Evolutionary conservation across 2,329 filamentous ascomycete species (phyloP), one percentile per base, ranked within the genome.

Genomic region (Cordyceps sp.): DNA sequence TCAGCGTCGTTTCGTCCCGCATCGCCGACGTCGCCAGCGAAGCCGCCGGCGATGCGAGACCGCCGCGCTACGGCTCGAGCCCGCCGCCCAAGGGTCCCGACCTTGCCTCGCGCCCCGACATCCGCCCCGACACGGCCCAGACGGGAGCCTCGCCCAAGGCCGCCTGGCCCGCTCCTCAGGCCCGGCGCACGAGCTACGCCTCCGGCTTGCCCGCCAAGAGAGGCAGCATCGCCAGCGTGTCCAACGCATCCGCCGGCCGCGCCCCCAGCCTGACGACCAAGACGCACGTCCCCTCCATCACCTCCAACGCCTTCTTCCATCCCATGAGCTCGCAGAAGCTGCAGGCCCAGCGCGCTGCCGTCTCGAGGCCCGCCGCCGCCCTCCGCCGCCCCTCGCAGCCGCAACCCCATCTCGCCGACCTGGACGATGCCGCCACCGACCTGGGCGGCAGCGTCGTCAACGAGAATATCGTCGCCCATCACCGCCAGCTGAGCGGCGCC

Each of bases 261-360:
- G 37, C 50, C 16, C 44, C 47, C 3, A 88, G 77, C 41, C 66
- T 81, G 26, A 65, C 78, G 29, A 85, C 78, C 49, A 72, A 78
- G 47, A 90, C 82, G 26, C 90, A 98, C 62, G 85, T 93, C 15
- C 86, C 90, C 2, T 85, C 80, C 2, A 61, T 98, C 33, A 78
- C 84, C 3, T 85, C 84, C 13, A 80, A 88, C 47, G 88, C 83
- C 33, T 96, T 98, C 59, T 93, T 93, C 50, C 79, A 78, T 16
- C 90, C 90, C 25, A 93, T 98, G 84, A 96, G 86, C 58, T 93
- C 88, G 17, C 85, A 93, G 52, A 79, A 84, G 51, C 63, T 96
- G 31, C 88, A 96, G 57, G 85, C 85, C 33, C 90, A 96, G 55
- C 69, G 88, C 52, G 75, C 47, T 39, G 71, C 77, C 40, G 66